Evolutionary conservation across 2,329 filamentous ascomycete genomes (phyloP).

Genomic region (Fragosphaeria purpurea): DNA sequence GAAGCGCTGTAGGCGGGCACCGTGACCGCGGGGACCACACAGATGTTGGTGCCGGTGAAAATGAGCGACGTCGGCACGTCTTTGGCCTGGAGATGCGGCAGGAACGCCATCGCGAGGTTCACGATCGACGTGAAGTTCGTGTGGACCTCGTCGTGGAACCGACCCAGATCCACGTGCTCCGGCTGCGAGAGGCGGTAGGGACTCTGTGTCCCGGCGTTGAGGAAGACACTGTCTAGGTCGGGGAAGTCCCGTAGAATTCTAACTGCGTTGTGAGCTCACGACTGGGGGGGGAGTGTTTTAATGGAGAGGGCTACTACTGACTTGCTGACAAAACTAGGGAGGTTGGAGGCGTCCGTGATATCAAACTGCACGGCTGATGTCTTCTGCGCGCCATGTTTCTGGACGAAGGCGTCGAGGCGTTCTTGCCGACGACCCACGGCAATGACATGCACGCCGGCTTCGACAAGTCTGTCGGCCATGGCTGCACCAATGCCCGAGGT

Average conservation of each 20-base stretch:
- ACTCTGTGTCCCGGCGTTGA: slow-evolving; percentile 36
- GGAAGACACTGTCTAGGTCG: slow-evolving; percentile 35
- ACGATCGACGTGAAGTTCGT: slow-evolving; percentile 32
- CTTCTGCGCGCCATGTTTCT: too few relatives aligned
- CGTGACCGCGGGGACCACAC: slow-evolving; percentile 26
- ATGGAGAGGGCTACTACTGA: too few relatives aligned
- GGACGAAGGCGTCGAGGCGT: too few relatives aligned
- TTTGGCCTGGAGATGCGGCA: slow-evolving; percentile 25
- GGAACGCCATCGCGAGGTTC: slow-evolving; percentile 29
- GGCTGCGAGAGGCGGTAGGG: slow-evolving; percentile 28
- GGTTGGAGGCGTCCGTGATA: too few relatives aligned
- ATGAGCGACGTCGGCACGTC: slow-evolving; percentile 12
- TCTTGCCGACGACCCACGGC: too few relatives aligned
- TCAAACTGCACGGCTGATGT: too few relatives aligned
- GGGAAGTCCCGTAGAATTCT: slow-evolving; percentile 16
- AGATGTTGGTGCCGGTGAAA: slow-evolving; percentile 28
- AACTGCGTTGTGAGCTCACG: slow-evolving; percentile 9
- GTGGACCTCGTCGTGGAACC: slow-evolving; percentile 27
- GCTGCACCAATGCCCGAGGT: too few relatives aligned
- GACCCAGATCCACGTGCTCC: slow-evolving; percentile 23
- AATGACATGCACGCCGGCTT: too few relatives aligned
- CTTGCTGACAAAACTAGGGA: too few relatives aligned
- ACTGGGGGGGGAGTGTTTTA: too few relatives aligned
- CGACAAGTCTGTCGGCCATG: too few relatives aligned
- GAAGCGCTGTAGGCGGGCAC: slow-evolving; percentile 27